These are phyloP conservation scores for Fomes fomentarius DNA, from an alignment of 1,284 basidiomycete species.

Conservation along the genomic window DNA sequence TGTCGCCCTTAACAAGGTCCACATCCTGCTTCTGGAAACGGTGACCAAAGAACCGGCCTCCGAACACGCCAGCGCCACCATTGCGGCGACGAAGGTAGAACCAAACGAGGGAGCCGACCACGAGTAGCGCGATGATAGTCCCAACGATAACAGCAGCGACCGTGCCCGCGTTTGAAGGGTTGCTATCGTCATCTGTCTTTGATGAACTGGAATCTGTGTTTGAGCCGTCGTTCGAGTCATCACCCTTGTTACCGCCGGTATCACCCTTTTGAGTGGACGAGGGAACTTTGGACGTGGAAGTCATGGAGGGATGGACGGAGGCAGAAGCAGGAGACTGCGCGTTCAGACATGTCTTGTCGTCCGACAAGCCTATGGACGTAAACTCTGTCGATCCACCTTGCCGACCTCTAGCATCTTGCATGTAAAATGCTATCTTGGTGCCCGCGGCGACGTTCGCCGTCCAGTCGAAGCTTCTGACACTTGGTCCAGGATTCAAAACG, in stretches of 20 bases:
- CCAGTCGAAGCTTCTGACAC: conserved; percentile 57
- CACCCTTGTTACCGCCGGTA: background rate
- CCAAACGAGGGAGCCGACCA: conserved; percentile 25
- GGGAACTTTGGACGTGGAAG: conserved; percentile 12
- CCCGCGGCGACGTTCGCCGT: conserved; percentile 57
- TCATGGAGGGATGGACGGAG: conserved; percentile 31
- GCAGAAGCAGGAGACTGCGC: conserved; percentile 54
- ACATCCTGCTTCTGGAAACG: conserved; percentile 22
- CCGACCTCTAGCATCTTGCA: conserved; percentile 59
- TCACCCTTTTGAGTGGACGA: conserved; percentile 12
- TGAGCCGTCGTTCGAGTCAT: background rate
- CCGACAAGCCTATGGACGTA: conserved; percentile 49
- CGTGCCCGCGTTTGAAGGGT: conserved; percentile 38
- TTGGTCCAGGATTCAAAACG: conserved; percentile 47
- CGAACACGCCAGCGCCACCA: conserved; percentile 9
- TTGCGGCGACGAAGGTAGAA: conserved; percentile 28
- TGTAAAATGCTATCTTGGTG: conserved; percentile 61
- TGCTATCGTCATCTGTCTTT: background rate
- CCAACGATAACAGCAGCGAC: conserved; percentile 66
- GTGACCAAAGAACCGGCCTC: conserved; percentile 12
- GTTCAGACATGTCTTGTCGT: conserved; percentile 56
- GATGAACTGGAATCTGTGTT: background rate
- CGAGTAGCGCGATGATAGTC: conserved; percentile 52
- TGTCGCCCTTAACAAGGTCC: conserved; percentile 19
- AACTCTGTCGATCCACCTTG: conserved; percentile 63